Percentiles rank a stretch among this genome's conserved stretches.
phyloP scores from a whole-genome alignment of 495 filamentous ascomycete species.

The Hypoxylon lienhwacheense region DNA sequence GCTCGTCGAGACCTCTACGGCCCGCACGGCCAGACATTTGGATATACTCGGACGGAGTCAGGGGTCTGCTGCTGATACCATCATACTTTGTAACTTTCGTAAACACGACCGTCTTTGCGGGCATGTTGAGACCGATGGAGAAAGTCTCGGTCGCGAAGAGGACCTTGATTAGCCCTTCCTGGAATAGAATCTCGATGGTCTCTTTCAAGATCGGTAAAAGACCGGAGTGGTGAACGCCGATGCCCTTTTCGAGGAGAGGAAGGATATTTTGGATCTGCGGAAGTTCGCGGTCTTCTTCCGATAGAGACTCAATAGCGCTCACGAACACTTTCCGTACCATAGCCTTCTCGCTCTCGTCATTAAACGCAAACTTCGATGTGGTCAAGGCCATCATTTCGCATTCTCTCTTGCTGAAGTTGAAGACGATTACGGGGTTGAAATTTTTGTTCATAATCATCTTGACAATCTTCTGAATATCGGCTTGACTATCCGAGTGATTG shows the following conservation, averaged over 20 bases:
- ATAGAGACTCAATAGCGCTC: constrained; percentile 85
- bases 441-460: constrained; percentile 97
- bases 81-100: constrained; percentile 95
- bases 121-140: constrained; percentile 98
- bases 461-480: constrained; percentile 95
- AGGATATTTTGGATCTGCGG: constrained; percentile 91
- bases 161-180: constrained; percentile 96
- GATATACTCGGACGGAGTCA: constrained; percentile 94
- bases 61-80: constrained; percentile 75
- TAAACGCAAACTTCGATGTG: constrained; percentile 88
- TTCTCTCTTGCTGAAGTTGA: constrained; percentile 97
- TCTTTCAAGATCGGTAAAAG: constrained; percentile 95
- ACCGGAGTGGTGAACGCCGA: constrained; percentile 96
- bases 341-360: constrained; percentile 90
- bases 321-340: constrained; percentile 94
- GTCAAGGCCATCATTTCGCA: constrained; percentile 85
- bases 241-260: constrained; percentile 84
- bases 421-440: constrained; percentile 96
- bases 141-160: constrained; percentile 98
- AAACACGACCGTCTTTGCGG: constrained; percentile 97
- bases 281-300: constrained; percentile 83
- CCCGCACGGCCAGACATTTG: constrained; percentile 98
- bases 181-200: constrained; percentile 98
- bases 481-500: constrained; percentile 62
- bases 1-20: constrained; percentile 93